Evolutionary conservation across 192 early-diverging fungal species (phyloP), one percentile per base, ranked within the genome.

Genomic region (Coemansia sp.): DNA sequence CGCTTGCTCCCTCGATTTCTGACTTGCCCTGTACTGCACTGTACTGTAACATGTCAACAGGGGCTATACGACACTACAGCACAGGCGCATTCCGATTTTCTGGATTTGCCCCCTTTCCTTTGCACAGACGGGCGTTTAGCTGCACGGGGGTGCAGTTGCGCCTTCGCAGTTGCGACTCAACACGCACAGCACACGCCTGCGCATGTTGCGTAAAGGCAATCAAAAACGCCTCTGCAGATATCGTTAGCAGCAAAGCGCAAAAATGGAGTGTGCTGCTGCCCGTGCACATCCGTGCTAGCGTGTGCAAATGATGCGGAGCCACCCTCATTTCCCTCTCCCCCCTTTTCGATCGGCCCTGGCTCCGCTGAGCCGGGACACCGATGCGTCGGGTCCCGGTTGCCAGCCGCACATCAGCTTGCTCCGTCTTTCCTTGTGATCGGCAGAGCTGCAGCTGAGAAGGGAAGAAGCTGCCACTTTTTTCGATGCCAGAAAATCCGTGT

Each of bases 61-160:
- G n/a, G n/a, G n/a, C n/a, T 31, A 8, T 33, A 18, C 31, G 32
- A 14, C 21, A 31, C 32, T 31, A 53, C 29, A 53, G 51, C 54
- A 43, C 54, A 16, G 27, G 23, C 22, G 29, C 62, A 65, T 61
- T 71, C 69, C 46, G 69, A 71, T 71, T 71, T 71, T 32, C 65
- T 46, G 35, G 72, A 64, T 68, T 58, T 68, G 56, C 62, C 38
- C n/a, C 18, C 52, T 22, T 43, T 23, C 33, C 14, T 56, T 24
- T 25, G 18, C 25, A 29, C 25, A 33, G 12, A 59, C 44, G 44
- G 44, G 19, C 7, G 44, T 18, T 7, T 19, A 16, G 23, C 46
- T 48, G 46, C 43, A 21, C 43, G 43, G n/a, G 5, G n/a, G 19
- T 21, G 16, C 43, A 21, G 18, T n/a, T 21, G 43, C 43, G 18